These are phyloP conservation scores for Auricularia sp. DNA, from an alignment of 768 basidiomycete genomes.

Conservation along the genomic window DNA sequence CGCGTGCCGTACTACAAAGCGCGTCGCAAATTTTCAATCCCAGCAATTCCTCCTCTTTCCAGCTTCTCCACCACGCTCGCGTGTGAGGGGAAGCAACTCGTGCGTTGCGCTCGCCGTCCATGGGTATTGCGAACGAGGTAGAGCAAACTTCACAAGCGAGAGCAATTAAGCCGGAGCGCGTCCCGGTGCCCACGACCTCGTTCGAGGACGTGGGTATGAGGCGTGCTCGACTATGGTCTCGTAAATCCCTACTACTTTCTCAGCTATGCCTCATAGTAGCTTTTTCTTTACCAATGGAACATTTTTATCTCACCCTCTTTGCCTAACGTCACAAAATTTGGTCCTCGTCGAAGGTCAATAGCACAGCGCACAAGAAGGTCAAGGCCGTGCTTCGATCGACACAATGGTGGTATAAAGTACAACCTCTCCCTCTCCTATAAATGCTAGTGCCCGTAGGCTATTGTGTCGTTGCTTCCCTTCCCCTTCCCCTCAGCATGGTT, in stretches of 20 bases:
- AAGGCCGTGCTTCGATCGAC: too few relatives aligned
- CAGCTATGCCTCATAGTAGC: too few relatives aligned
- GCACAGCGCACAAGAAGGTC: too few relatives aligned
- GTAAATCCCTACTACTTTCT: not conserved
- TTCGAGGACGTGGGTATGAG: constrained; percentile 33
- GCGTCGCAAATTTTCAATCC: not conserved
- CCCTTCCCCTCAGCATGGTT: not conserved
- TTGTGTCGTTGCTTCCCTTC: not conserved
- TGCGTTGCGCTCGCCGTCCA: constrained; percentile 25
- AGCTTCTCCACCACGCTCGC: constrained; percentile 18
- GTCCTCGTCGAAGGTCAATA: too few relatives aligned
- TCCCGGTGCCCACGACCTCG: constrained; percentile 32
- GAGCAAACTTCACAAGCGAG: constrained; percentile 27
- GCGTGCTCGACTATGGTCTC: constrained; percentile 63
- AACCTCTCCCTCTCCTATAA: not conserved
- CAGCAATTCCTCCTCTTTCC: constrained; percentile 20
- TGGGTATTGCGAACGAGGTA: constrained; percentile 45
- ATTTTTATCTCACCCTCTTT: too few relatives aligned
- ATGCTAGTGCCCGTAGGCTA: not conserved
- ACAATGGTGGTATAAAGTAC: too few relatives aligned
- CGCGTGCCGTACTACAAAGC: too few relatives aligned
- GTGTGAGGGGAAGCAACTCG: constrained; percentile 42
- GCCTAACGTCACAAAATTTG: too few relatives aligned
- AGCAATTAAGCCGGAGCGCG: constrained; percentile 77
- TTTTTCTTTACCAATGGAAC: too few relatives aligned